These are phyloP conservation scores for Elaeis guineensis DNA, from an alignment of 176 grass and related monocot genomes.

Conservation along the genomic window DNA sequence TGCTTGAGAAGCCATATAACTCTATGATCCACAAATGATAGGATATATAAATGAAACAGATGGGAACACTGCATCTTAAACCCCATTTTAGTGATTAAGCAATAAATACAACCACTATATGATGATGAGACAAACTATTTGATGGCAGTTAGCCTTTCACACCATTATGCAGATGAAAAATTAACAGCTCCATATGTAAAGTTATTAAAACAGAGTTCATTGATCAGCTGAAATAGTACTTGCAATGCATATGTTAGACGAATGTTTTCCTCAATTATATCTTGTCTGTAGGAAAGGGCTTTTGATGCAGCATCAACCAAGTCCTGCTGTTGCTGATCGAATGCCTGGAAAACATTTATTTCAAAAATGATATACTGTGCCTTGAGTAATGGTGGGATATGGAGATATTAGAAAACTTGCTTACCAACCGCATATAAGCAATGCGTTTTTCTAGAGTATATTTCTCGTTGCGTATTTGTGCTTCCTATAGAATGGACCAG, in stretches of 20 bases:
- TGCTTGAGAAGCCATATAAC: too few relatives aligned
- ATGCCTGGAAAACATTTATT: conserved; percentile 48
- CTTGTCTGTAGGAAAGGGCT: conserved; percentile 92
- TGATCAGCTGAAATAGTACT: conserved; percentile 34
- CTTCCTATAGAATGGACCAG: conserved; percentile 45
- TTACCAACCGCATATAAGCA: conserved; percentile 77
- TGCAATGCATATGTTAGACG: conserved; percentile 71
- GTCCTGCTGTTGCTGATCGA: conserved; percentile 88
- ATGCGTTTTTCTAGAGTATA: conserved; percentile 69
- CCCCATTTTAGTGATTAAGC: too few relatives aligned
- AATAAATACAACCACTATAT: neutral
- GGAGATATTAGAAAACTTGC: conserved; percentile 4
- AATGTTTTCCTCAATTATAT: conserved; percentile 90
- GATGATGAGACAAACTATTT: neutral
- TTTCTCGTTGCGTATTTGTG: conserved; percentile 64
- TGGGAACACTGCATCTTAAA: too few relatives aligned
- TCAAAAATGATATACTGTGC: neutral
- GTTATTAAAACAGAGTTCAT: too few relatives aligned
- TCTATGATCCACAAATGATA: too few relatives aligned
- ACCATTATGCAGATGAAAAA: neutral
- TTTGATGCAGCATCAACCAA: conserved; percentile 83
- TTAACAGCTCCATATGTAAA: neutral
- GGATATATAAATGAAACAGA: too few relatives aligned
- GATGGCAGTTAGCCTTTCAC: neutral
- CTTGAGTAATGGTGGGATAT: neutral